Base-by-base conservation (phyloP, 495 filamentous ascomycete genomes). In the Penicillium tannophilum region DNA sequence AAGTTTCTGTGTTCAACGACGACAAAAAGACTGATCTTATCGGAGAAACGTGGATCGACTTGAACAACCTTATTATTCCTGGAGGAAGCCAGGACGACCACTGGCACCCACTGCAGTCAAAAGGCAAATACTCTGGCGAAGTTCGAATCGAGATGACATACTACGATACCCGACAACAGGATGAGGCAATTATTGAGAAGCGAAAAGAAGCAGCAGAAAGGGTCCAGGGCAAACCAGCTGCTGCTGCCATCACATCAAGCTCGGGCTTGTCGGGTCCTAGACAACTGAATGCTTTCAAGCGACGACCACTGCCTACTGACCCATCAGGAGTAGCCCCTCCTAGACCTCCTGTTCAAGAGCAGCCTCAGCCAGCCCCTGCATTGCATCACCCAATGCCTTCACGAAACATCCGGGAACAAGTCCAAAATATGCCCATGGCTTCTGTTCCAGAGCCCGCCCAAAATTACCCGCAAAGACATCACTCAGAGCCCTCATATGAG, bases 11-110 rank as follows among this genome's bases (percentile, higher is more conserved):
- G 6, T 98, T 98, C 80, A 97, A 96, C 69, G 93, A 98, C 66
- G 93, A 98, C 70, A 97, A 95, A 74, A 92, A 87, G 76, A 97
- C 92, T 0, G 93, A 98, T 53, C 69, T 98, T 59, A 97, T 98
- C 64, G 95, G 94, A 56, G 94, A 99, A 71, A 83, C 89, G 3
- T 96, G 90, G 87, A 82, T 97, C 46, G 87, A 89, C 65, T 76
- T 99, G 48, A 86, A 89, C 45, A 83, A 86, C 65, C 86, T 99
- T 52, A 77, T 99, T 51, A 83, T 92, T 20, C 82, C 85, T 4
- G 93, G 93, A 47, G 94, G 94, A 31, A 92, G 95, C 36, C 91
- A 96, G 63, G 92, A 86, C 63, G 94, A 98, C 70, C 82, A 89
- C 24, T 98, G 95, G 95, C 93, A 97, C 65, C 84, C 77, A 50